Base-by-base conservation (phyloP, 768 basidiomycete species). In the Tricholoma matsutake region DNA sequence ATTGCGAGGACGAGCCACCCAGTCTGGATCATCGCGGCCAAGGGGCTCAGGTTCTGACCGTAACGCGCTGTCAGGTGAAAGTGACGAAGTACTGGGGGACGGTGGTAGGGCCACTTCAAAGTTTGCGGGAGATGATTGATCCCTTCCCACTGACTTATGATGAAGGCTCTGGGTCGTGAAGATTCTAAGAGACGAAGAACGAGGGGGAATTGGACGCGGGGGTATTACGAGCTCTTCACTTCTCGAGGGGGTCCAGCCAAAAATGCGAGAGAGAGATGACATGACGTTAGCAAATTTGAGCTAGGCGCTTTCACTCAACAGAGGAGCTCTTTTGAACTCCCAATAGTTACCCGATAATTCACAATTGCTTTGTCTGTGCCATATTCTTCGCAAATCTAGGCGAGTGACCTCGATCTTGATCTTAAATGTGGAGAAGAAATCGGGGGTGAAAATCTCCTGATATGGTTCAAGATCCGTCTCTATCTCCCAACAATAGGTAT, bases 1-100 rank as follows among this genome's bases (percentile, higher is more conserved):
- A 62, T 89, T 89, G 1, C 85, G 81, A 3, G 88, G 88, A 11
- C 88, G 83, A 25, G 86, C 84, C 35, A 88, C 80, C 81, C 83
- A 85, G n/a, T 70, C 72, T 0, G 86, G 82, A 60, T 86, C 82
- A 9, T 76, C 75, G 57, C 74, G 69, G 41, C 78, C 76, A 54
- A 80, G 75, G 22, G 73, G 71, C 51, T 67, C 65, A 45, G 65
- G 56, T 31, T 65, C 61, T 5, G 61, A 49, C 22, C 62, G 41
- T 22, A 63, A 49, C 37, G 64, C 66, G 18, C 63, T 63, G 34
- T 71, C 70, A 13, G 60, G 62, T n/a, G 67, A 69, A 18, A 69
- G 65, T 1, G 68, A 69, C 9, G 67, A 71, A 43, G 64, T 65
- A 58, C 63, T 71, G 10, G 69, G 69, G 25, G 64, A 56, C 2